Base-by-base conservation (phyloP, 1,284 basidiomycete species). In the Violaceomyces palustris region DNA sequence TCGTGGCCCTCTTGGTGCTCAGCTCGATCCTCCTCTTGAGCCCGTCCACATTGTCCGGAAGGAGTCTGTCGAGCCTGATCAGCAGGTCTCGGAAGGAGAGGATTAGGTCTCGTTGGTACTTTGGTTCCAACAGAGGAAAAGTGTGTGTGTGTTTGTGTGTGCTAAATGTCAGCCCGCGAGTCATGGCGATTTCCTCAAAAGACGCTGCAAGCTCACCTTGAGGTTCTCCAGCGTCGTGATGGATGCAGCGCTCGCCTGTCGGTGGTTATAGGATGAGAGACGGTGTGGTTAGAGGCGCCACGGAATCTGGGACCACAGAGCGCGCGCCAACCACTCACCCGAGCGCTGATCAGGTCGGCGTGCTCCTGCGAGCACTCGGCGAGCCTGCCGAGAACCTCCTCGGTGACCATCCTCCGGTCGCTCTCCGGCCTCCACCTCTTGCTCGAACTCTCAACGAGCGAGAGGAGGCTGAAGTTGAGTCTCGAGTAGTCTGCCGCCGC, bases 71-170 rank as follows among this genome's bases (percentile, higher is more conserved):
- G 21, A 58, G 46, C 5, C 61, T 45, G 1, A 29, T 38, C 17
- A 58, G 34, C 22, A 64, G 35, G 22, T 61, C 54, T 14, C 58
- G 58, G 32, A 56, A 57, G 3, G 58, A 48, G 4, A 49, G 29
- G n/a, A 52, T 49, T 11, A 61, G 51, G 29, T 64, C 61, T 24
- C 61, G 54, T 22, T 61, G 58, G 17, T 44, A 42, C 33, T 43
- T 27, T n/a, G n/a, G n/a, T n/a, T n/a, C n/a, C n/a, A n/a, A n/a
- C n/a, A n/a, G n/a, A n/a, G n/a, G n/a, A n/a, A n/a, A n/a, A n/a
- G n/a, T n/a, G n/a, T n/a, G n/a, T n/a, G n/a, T n/a, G n/a, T n/a
- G n/a, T n/a, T n/a, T n/a, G n/a, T n/a, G n/a, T n/a, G n/a, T n/a
- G n/a, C n/a, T n/a, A n/a, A n/a, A n/a, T n/a, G n/a, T n/a, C n/a